Base-by-base conservation (phyloP, 129 eudicot genomes). In the Pseudognaphalium luteoalbum region DNA sequence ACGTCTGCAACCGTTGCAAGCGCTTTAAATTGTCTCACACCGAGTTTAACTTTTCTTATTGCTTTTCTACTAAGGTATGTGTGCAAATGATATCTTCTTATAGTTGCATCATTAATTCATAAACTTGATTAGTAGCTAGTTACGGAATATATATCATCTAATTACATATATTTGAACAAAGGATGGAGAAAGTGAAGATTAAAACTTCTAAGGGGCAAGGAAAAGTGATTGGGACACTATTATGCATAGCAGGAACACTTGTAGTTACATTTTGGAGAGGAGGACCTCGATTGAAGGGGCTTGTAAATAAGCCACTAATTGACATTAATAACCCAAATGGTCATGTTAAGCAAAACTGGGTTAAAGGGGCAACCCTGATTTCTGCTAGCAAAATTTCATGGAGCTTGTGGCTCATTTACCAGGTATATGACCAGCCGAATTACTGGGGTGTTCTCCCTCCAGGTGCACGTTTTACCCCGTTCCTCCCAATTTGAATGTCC, bases 351-450 rank as follows among this genome's bases (percentile, higher is more conserved):
- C 72, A 63, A 50, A 64, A 79, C 41, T 79, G 83, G 83, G 50
- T 79, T 29, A 79, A 79, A 72, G 83, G 78, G 41, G 29, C 83
- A 11, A 29, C 66, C 52, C 78, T 79, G n/a, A 79, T 79, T 71
- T 68, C 68, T 14, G 44, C 66, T 6, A 63, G 77, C 77, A n/a
- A 72, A 21, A 60, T 64, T 20, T 75, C 73, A 30, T 79, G 72
- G 77, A 79, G 78, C 44, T 47, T 44, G 33, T 64, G 67, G 77
- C 83, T 79, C 14, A 79, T 79, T 50, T 76, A 71, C 58, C 83
- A 79, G 83, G 77, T 71, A 67, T 35, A 41, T 10, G 2, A 41
- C 47, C 9, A 41, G 14, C 47, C 10, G 47, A 41, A 41, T 39
- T 39, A 8, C 9, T 1, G 42, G 42, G 37, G 42, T 39, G 44